These are phyloP conservation scores for Candida lessepsii DNA, from an alignment of 805 yeast genomes.

Conservation along the genomic window DNA sequence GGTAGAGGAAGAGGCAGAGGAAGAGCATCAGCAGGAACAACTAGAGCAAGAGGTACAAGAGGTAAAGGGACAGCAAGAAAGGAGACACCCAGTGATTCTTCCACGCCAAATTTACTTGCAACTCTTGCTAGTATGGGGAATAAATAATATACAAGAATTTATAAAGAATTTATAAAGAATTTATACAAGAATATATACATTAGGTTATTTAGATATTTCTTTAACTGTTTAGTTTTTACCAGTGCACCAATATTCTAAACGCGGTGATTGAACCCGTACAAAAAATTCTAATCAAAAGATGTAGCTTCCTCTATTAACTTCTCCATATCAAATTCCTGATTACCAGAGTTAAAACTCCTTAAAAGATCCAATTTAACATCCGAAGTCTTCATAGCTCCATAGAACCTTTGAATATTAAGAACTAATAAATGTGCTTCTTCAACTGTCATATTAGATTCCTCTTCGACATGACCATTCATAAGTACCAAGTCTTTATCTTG, in stretches of 20 bases:
- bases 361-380: conserved; percentile 57
- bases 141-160: background rate
- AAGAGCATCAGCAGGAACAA: background rate
- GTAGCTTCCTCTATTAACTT: conserved; percentile 70
- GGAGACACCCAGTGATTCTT: too few species aligned
- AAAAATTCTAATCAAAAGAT: conserved; percentile 62
- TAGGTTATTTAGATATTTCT: too few species aligned
- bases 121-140: conserved; percentile 16
- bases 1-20: conserved; percentile 4
- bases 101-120: conserved; percentile 16
- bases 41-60: background rate
- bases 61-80: background rate
- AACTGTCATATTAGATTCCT: conserved; percentile 61
- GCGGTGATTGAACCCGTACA: too few species aligned
- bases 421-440: conserved; percentile 78
- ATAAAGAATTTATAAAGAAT: background rate
- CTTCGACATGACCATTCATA: conserved; percentile 84
- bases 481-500: conserved; percentile 61
- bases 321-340: conserved; percentile 63
- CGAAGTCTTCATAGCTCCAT: conserved; percentile 56
- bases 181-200: background rate
- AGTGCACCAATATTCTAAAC: too few species aligned
- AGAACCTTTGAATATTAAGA: conserved; percentile 76
- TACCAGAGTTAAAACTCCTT: conserved; percentile 68
- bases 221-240: too few species aligned